Evolutionary conservation across 2,329 filamentous ascomycete genomes (phyloP).

Genomic region (Microcyclospora tardicrescens): DNA sequence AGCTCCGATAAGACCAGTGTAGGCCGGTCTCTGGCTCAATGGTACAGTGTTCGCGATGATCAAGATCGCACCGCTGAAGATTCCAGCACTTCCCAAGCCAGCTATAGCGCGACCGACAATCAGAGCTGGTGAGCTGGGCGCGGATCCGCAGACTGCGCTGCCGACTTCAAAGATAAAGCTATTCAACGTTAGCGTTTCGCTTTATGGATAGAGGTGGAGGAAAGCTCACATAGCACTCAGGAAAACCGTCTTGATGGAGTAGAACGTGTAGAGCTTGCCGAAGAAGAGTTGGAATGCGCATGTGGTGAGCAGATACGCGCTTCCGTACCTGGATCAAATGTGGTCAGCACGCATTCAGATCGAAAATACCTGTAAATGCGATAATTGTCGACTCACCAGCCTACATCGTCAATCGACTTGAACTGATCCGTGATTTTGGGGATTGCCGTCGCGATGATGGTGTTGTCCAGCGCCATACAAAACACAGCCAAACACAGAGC

Average conservation of each 20-base stretch:
- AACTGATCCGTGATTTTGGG: slow-evolving; percentile 37
- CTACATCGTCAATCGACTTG: slow-evolving; percentile 32
- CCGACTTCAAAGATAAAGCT: slow-evolving; percentile 40
- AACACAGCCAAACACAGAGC: slow-evolving; percentile 26
- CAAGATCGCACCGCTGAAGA: slow-evolving; percentile 37
- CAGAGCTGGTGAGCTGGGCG: slow-evolving; percentile 36
- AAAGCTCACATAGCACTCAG: slow-evolving; percentile 15
- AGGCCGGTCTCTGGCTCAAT: slow-evolving; percentile 34
- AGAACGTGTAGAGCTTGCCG: slow-evolving; percentile 37
- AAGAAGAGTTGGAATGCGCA: slow-evolving; percentile 31
- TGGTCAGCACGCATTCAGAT: slow-evolving; percentile 31
- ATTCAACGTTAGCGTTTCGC: too few relatives aligned
- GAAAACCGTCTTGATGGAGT: slow-evolving; percentile 35
- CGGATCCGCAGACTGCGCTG: slow-evolving; percentile 38
- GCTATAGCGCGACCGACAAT: slow-evolving; percentile 41
- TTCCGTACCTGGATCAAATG: slow-evolving; percentile 28
- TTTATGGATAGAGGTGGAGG: too few relatives aligned
- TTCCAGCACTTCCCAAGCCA: slow-evolving; percentile 38
- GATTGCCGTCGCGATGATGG: slow-evolving; percentile 37
- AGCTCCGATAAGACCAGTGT: slow-evolving; percentile 36
- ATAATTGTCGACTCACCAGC: slow-evolving; percentile 22
- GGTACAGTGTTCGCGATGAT: slow-evolving; percentile 35
- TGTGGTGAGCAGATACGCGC: slow-evolving; percentile 35
- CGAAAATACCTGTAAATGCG: slow-evolving; percentile 6
- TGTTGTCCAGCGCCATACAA: slow-evolving; percentile 29